These are phyloP conservation scores for Jimgerdemannia lactiflua DNA, from an alignment of 192 early-diverging fungal species.

Conservation along the genomic window DNA sequence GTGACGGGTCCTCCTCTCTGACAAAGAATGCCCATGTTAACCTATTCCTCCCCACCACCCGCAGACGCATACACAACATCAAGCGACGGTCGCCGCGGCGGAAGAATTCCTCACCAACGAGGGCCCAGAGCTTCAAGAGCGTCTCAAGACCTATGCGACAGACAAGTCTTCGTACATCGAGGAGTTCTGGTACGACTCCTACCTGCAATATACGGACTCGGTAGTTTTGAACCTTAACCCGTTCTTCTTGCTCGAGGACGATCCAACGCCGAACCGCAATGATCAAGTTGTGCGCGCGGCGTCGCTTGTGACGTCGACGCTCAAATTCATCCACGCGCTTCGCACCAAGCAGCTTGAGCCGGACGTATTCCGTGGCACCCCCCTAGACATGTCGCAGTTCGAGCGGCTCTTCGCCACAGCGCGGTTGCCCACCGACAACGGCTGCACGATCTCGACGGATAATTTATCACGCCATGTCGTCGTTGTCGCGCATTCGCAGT, in stretches of 20 bases:
- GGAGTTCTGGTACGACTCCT: slow-evolving; percentile 51
- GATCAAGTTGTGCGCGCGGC: slow-evolving; percentile 77
- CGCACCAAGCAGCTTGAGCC: slow-evolving; percentile 54
- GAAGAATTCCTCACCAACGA: slow-evolving; percentile 37
- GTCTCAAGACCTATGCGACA: slow-evolving; percentile 45
- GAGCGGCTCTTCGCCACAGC: slow-evolving; percentile 74
- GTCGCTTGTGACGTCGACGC: slow-evolving; percentile 57
- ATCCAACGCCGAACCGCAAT: slow-evolving; percentile 41
- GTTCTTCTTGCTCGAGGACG: slow-evolving; percentile 48
- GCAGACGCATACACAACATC: slow-evolving; percentile 26
- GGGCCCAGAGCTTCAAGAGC: slow-evolving; percentile 55
- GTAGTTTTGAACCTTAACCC: slow-evolving; percentile 48
- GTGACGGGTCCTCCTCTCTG: too few species aligned
- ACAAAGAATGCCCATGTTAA: too few species aligned
- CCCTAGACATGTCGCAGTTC: slow-evolving; percentile 84
- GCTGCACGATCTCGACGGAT: slow-evolving; percentile 33
- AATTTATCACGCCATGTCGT: slow-evolving; percentile 54
- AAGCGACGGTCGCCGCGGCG: slow-evolving; percentile 33
- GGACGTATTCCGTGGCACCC: slow-evolving; percentile 60
- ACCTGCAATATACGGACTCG: slow-evolving; percentile 35
- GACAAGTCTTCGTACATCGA: slow-evolving; percentile 48
- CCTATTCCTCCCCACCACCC: neutral
- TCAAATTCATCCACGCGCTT: slow-evolving; percentile 68
- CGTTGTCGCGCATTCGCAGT: slow-evolving; percentile 71
- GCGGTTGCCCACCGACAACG: slow-evolving; percentile 60